Percentiles rank a stretch among this genome's conserved stretches.
Evolutionary conservation across 345 rosid species (phyloP).

Genomic region (Mallotus nudiflorus): DNA sequence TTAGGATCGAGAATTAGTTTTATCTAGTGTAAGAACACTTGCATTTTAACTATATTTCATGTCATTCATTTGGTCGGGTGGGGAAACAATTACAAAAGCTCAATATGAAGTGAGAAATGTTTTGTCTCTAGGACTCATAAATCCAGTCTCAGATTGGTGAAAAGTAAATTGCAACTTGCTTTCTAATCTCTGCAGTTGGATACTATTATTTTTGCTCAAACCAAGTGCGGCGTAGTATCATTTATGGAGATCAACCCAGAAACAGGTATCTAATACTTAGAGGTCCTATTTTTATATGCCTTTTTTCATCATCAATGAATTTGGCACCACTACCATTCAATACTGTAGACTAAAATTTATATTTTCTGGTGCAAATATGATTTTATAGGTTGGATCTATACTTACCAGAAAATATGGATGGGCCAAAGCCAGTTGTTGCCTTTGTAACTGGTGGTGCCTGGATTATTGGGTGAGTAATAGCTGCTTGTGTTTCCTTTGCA

Average conservation of each 20-base stretch:
- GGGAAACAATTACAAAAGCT: too few species aligned
- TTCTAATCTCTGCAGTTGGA: constrained; percentile 29
- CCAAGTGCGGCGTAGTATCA: constrained; percentile 28
- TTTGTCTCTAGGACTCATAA: too few species aligned
- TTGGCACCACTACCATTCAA: neutral
- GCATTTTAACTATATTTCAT: too few species aligned
- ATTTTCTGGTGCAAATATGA: neutral
- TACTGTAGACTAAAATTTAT: neutral
- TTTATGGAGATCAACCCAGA: constrained; percentile 39
- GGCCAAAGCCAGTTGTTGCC: constrained; percentile 33
- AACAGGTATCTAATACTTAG: constrained; percentile 23
- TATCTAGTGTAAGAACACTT: too few species aligned
- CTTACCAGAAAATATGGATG: constrained; percentile 27
- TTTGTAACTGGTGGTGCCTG: constrained; percentile 43
- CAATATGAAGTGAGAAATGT: too few species aligned
- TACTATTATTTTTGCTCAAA: constrained; percentile 35
- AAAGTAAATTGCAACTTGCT: constrained; percentile 7
- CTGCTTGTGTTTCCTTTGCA: constrained; percentile 3
- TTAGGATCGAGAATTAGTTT: too few species aligned
- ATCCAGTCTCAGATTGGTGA: constrained; percentile 2
- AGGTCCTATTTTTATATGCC: neutral
- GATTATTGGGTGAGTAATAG: constrained; percentile 36
- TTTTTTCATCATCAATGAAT: neutral
- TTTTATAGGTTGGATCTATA: constrained; percentile 35
- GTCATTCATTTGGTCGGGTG: too few species aligned